Evolutionary conservation across 2,329 filamentous ascomycete genomes (phyloP).

Genomic region (Botrytis cinerea): DNA sequence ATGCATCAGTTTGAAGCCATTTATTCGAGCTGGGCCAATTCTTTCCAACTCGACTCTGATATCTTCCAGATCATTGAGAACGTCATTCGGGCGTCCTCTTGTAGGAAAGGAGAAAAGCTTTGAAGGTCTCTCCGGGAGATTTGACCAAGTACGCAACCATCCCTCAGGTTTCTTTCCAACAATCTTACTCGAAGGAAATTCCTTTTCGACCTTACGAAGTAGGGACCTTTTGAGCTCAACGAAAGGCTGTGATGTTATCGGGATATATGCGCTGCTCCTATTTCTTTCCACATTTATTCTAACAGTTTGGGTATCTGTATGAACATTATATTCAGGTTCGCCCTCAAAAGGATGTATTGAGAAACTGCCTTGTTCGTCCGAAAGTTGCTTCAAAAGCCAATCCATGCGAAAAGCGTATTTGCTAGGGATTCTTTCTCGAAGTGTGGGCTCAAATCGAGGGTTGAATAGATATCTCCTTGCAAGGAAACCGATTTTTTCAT

Average conservation of each 20-base stretch:
- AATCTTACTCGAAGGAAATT: not conserved
- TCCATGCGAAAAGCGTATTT: conserved; percentile 9
- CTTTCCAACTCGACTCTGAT: not conserved
- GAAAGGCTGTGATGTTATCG: conserved; percentile 16
- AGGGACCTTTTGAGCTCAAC: conserved; percentile 2
- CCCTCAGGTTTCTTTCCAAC: conserved; percentile 8
- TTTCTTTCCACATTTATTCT: not conserved
- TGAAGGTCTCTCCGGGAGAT: not conserved
- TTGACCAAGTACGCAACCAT: conserved; percentile 6
- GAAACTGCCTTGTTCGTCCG: not conserved
- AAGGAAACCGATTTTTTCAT: conserved; percentile 1
- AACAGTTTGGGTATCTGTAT: not conserved
- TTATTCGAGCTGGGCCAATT: conserved; percentile 11
- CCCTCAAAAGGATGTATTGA: not conserved
- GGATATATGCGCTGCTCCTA: conserved; percentile 9
- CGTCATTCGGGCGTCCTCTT: not conserved
- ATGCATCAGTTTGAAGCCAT: conserved; percentile 11
- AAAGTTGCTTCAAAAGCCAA: conserved; percentile 9
- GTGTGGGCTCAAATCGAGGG: conserved; percentile 13
- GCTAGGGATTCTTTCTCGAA: conserved; percentile 5
- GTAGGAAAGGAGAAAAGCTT: conserved; percentile 11
- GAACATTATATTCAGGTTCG: not conserved
- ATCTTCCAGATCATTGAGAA: conserved; percentile 9
- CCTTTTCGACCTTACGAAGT: conserved; percentile 3
- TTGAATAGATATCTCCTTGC: conserved; percentile 8